phyloP scores from a whole-genome alignment of 352 stramenopile genomes.

The Pythium brachiatum region DNA sequence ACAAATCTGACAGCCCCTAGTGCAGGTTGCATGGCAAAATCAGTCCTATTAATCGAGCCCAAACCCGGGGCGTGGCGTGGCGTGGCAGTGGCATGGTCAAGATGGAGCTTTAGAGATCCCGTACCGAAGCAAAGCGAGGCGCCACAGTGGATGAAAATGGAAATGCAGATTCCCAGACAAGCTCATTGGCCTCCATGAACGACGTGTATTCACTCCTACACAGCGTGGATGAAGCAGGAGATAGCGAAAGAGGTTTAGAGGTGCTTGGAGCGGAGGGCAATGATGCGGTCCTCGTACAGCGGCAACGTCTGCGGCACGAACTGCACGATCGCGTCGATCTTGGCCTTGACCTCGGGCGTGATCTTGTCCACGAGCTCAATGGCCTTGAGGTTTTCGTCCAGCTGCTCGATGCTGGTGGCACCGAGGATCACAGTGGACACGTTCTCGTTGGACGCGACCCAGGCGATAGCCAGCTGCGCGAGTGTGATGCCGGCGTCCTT shows the following conservation, averaged over 20 bases:
- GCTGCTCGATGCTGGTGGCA: slow-evolving; percentile 44
- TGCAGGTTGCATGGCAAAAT: no score
- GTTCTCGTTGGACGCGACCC: slow-evolving; percentile 48
- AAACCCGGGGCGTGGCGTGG: no score
- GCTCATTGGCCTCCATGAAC: no score
- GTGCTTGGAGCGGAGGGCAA: slow-evolving; percentile 23
- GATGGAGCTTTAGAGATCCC: no score
- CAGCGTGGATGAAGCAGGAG: neutral
- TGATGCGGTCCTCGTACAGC: slow-evolving; percentile 22
- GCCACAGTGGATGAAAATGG: no score
- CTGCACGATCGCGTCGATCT: slow-evolving; percentile 46
- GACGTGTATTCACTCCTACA: no score
- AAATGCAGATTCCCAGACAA: no score
- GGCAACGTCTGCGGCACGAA: slow-evolving; percentile 32
- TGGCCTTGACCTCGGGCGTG: slow-evolving; percentile 41
- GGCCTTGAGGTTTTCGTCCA: slow-evolving; percentile 53
- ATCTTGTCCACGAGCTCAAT: slow-evolving; percentile 40
- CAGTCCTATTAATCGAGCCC: no score
- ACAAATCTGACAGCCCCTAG: no score
- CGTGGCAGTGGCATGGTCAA: no score
- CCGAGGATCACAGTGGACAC: slow-evolving; percentile 55
- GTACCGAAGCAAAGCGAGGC: no score
- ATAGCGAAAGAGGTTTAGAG: slow-evolving; percentile 12
- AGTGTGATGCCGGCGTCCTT: slow-evolving; percentile 63
- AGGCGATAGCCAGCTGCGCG: slow-evolving; percentile 55